Base-by-base conservation (phyloP, 495 filamentous ascomycete species). In the Podospora comata region DNA sequence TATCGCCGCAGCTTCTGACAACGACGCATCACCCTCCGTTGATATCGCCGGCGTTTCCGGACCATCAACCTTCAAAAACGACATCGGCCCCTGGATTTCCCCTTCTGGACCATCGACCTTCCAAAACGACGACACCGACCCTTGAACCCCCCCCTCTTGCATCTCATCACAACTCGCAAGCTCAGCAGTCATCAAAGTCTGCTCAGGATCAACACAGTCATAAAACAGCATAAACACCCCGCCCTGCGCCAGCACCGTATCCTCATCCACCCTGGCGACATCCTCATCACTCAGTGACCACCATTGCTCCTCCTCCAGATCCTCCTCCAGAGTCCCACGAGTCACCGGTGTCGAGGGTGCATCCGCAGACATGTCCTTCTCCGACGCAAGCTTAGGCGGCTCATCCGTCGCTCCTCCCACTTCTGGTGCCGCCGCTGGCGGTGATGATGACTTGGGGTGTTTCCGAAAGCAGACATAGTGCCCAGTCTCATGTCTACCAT, bases 161-260 rank as follows among this genome's bases (percentile, higher is more conserved):
- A 48, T 16, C 9, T 48, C 39, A 13, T 13, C 39, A 48, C 6
- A 48, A 11, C 39, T 16, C 4, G 9, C 11, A 13, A 58, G 55
- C 7, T 58, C 55, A 15, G 55, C 6, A 58, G n/a, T 58, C 48
- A 77, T 58, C 48, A 77, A 66, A 55, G 77, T 69, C 23, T 71
- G 69, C 23, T 74, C 76, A n/a, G 77, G 74, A 57, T 83, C 79
- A n/a, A 88, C 74, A 32, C 81, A 82, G 73, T 99, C 95, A 73
- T 98, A 99, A 79, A 99, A 97, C 9, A 98, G 83, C 94, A 99
- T 97, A 73, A 97, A 98, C 1, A 90, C 94, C 16, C 91, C 93
- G n/a, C 88, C 87, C 72, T 94, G 91, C 2, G 79, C 81, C 64
- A 97, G 83, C 0, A 95, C 94, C 39, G 83, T 83, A 15, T 85